phyloP scores from a whole-genome alignment of 139 green algal species.

The Coelastrella sp. region DNA sequence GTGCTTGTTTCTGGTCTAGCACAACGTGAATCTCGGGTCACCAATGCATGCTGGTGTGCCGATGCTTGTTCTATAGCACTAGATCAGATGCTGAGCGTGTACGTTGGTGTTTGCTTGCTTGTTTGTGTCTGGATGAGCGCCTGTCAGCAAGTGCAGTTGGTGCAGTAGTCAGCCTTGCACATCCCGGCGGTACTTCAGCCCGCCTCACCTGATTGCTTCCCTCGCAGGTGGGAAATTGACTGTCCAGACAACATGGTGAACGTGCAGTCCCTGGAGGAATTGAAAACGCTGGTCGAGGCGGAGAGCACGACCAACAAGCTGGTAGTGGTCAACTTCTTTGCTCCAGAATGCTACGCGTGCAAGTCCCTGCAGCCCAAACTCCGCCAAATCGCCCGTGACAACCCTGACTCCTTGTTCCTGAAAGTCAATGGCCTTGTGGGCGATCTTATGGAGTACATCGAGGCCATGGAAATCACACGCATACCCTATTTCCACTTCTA shows the following conservation, averaged over 20 bases:
- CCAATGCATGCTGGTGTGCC: neutral
- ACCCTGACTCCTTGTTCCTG: conserved; percentile 69
- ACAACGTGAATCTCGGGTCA: neutral
- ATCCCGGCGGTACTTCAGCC: neutral
- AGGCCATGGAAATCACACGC: conserved; percentile 61
- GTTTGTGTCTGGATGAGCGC: neutral
- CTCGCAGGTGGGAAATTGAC: conserved; percentile 48
- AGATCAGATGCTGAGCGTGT: neutral
- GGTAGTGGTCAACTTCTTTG: conserved; percentile 72
- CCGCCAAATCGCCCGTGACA: conserved; percentile 62
- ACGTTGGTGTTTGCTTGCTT: neutral
- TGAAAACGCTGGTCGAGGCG: neutral
- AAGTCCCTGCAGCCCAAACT: conserved; percentile 69
- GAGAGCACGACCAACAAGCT: conserved; percentile 28
- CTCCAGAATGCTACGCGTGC: conserved; percentile 58
- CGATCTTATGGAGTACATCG: conserved; percentile 54
- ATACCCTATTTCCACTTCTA: conserved; percentile 70
- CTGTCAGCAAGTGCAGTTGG: neutral
- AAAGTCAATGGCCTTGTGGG: conserved; percentile 64
- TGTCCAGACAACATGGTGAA: conserved; percentile 40
- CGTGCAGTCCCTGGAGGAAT: conserved; percentile 10
- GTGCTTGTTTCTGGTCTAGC: neutral
- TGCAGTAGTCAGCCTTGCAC: neutral
- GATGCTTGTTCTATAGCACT: neutral
- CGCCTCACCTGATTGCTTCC: neutral